A percentile compares a stretch with the other conserved stretches of the same genome.
These are phyloP conservation scores for Warburgia ugandensis DNA, from an alignment of 164 flowering plant species.

Conservation along the genomic window DNA sequence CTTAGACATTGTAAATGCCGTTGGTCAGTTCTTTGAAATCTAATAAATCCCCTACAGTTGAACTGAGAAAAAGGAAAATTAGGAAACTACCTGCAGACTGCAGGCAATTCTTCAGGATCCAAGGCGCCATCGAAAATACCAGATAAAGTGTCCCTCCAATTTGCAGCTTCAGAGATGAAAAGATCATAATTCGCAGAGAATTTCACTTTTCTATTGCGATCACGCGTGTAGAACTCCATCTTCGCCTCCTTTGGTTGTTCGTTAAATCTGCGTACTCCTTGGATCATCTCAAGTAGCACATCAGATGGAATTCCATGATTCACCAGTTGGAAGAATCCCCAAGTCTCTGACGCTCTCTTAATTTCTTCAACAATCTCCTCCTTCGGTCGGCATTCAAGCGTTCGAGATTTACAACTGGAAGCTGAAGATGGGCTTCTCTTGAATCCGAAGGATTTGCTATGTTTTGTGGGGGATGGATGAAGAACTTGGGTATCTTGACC, in stretches of 20 bases:
- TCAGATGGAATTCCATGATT: constrained; percentile 16
- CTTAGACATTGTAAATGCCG: no score
- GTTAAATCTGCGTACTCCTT: constrained; percentile 7
- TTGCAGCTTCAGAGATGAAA: background rate
- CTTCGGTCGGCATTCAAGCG: background rate
- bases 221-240: constrained; percentile 24
- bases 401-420: constrained; percentile 23
- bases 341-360: constrained; percentile 12
- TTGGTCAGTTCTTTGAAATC: no score
- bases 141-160: background rate
- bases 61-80: no score
- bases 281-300: constrained; percentile 12
- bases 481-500: constrained; percentile 19
- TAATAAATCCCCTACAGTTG: no score
- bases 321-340: constrained; percentile 20
- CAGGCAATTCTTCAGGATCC: constrained; percentile 9
- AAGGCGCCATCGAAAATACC: constrained; percentile 3
- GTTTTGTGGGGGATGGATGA: constrained; percentile 7
- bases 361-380: constrained; percentile 8
- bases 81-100: background rate
- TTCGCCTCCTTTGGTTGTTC: constrained; percentile 19
- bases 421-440: background rate
- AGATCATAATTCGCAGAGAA: constrained; percentile 5
- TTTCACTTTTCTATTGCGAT: constrained; percentile 12
- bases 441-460: background rate